A percentile compares a stretch with the other conserved stretches of the same genome.
Conservation (phyloP, 2,329 filamentous ascomycete genomes). For the Neonectria neomacrospora region DNA sequence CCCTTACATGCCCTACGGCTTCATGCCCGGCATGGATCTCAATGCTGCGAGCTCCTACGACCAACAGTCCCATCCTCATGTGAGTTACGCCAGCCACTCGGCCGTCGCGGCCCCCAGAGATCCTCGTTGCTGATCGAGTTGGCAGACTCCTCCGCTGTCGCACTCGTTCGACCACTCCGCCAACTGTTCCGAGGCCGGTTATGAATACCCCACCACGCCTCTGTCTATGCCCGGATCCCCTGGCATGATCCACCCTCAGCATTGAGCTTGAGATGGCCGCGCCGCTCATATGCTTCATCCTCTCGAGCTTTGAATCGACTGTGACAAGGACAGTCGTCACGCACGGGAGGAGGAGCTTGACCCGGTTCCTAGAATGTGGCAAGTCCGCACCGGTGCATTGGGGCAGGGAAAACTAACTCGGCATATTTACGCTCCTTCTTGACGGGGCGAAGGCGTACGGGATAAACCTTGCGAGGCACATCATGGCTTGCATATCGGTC, state of each 20-base stretch:
- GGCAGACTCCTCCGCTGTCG: conserved; percentile 80
- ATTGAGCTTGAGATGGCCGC: conserved; percentile 18
- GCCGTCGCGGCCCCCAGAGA: conserved; percentile 52
- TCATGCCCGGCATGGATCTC: conserved; percentile 73
- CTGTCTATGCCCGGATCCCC: conserved; percentile 79
- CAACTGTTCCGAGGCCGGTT: conserved; percentile 69
- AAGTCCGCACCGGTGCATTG: conserved; percentile 13
- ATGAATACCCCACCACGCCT: conserved; percentile 76
- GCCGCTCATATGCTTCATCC: conserved; percentile 6
- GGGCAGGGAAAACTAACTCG: conserved; percentile 30
- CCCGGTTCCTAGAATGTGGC: conserved; percentile 6
- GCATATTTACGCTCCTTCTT: conserved; percentile 28
- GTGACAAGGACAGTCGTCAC: neutral
- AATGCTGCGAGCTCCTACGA: conserved; percentile 71
- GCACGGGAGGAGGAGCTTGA: conserved; percentile 3
- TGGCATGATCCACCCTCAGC: conserved; percentile 54
- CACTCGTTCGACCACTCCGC: conserved; percentile 77
- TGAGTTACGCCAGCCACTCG: conserved; percentile 67
- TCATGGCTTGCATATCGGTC: conserved; percentile 41
- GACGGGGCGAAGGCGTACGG: conserved; percentile 36
- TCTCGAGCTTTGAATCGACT: conserved; percentile 9
- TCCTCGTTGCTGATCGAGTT: conserved; percentile 61
- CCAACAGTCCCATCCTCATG: conserved; percentile 76
- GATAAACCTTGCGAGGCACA: conserved; percentile 35
- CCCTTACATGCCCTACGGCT: conserved; percentile 75